Base-by-base conservation (phyloP, 2,329 filamentous ascomycete species). In the Pseudocercospora fuligena region DNA sequence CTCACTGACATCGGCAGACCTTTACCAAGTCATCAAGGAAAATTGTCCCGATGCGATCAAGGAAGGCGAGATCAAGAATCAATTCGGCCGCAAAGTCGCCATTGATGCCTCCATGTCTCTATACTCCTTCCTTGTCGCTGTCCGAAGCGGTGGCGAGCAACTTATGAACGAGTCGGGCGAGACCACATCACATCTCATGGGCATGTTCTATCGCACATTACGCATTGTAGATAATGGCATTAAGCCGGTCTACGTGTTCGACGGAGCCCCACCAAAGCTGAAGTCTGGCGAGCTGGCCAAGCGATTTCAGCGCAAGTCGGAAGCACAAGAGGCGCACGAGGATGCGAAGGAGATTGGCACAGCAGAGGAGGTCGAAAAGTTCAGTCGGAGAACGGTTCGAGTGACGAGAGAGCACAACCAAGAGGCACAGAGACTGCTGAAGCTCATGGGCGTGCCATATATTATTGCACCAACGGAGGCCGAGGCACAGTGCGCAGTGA, bases 221-320 rank as follows among this genome's bases (percentile, higher is more conserved):
- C 93, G 95, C 74, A 98, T 99, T 83, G 92, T 98, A 76, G 95
- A 99, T 82, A 98, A 97, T 75, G 95, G 95, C 65, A 98, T 99
- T 83, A 99, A 99, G 79, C 95, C 95, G 1, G 87, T 99, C 72
- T 99, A 97, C 80, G 94, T 99, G 65, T 99, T 99, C 78, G 95
- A 99, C 74, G 95, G 95, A 66, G 93, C 94, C 9, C 95, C 95
- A 19, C 95, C 95, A 0, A 98, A 97, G 80, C 89, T 99, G 78
- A 99, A 99, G 83, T 97, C 93, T 0, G 95, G 95, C 70, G 95
- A 99, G 82, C 85, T 99, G 64, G 95, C 95, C 54, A 97, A 97
- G 82, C 93, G 95, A 69, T 96, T 96, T 78, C 92, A 96, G 80
- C 91, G 95, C 75, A 99, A 98, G 82, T 89, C 92, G 61, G 94